A percentile compares a stretch with the other conserved stretches of the same genome.
Conservation (phyloP, 768 basidiomycete species). For the Trametes maxima region DNA sequence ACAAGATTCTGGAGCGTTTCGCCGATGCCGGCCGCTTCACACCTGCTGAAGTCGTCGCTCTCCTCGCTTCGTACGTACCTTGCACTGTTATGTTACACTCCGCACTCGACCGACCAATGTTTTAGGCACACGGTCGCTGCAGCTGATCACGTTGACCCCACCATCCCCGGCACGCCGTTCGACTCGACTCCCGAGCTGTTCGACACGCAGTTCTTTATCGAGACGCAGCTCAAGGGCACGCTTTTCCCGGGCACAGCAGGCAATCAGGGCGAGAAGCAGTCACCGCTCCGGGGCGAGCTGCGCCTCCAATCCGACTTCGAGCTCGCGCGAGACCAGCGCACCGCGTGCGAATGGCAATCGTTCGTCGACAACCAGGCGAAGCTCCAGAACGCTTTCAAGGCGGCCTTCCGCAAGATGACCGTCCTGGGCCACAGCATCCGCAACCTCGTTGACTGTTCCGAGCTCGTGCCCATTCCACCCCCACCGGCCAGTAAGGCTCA, state of each 20-base stretch:
- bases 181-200: slow-evolving; percentile 31
- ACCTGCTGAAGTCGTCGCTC: slow-evolving; percentile 25
- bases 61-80: slow-evolving; percentile 28
- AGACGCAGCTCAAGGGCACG: slow-evolving; percentile 30
- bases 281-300: slow-evolving; percentile 14
- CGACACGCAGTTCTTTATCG: slow-evolving; percentile 33
- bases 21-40: slow-evolving; percentile 26
- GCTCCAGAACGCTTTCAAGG: slow-evolving; percentile 25
- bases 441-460: slow-evolving; percentile 17
- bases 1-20: slow-evolving; percentile 28
- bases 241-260: slow-evolving; percentile 28
- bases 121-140: slow-evolving; percentile 24
- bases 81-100: background rate
- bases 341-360: slow-evolving; percentile 37
- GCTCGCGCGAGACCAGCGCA: slow-evolving; percentile 36
- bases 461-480: slow-evolving; percentile 14
- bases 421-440: slow-evolving; percentile 29
- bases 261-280: slow-evolving; percentile 14
- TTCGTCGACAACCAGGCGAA: slow-evolving; percentile 31
- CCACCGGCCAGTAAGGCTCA: slow-evolving; percentile 12
- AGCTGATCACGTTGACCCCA: slow-evolving; percentile 29
- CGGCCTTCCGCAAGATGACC: slow-evolving; percentile 33
- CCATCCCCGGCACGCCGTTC: slow-evolving; percentile 30
- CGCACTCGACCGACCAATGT: background rate
- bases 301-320: slow-evolving; percentile 20